Evolutionary conservation across 1,284 basidiomycete species (phyloP).

Genomic region (Chalciporus sp.): DNA sequence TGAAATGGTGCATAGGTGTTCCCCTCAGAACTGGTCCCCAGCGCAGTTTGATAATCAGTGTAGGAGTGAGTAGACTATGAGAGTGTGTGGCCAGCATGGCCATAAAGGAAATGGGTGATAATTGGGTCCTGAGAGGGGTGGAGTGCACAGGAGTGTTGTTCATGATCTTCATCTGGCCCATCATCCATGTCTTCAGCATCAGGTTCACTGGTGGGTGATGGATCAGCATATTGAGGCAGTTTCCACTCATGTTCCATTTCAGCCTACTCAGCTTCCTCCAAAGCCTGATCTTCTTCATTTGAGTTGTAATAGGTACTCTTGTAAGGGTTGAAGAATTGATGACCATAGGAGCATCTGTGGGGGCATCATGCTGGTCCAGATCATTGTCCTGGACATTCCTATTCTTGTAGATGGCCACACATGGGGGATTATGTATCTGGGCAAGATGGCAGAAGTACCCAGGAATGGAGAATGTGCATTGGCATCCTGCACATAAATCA

Average conservation of each 20-base stretch:
- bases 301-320: no score
- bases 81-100: not conserved
- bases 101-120: not conserved
- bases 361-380: no score
- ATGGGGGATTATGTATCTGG: not conserved
- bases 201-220: no score
- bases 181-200: no score
- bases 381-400: no score
- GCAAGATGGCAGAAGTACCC: not conserved
- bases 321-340: no score
- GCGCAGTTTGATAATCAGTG: not conserved
- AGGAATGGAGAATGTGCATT: not conserved
- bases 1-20: slow-evolving; percentile 13
- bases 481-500: not conserved
- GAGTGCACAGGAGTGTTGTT: not conserved
- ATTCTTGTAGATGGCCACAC: not conserved
- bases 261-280: not conserved
- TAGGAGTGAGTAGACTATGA: not conserved
- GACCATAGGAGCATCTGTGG: no score
- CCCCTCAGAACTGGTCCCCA: not conserved
- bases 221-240: no score
- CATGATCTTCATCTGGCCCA: not conserved
- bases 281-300: not conserved
- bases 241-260: not conserved
- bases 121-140: not conserved